A percentile compares a stretch with the other conserved stretches of the same genome.
These are phyloP conservation scores for Phytophthora europaea DNA, from an alignment of 352 stramenopile genomes.

Conservation along the genomic window DNA sequence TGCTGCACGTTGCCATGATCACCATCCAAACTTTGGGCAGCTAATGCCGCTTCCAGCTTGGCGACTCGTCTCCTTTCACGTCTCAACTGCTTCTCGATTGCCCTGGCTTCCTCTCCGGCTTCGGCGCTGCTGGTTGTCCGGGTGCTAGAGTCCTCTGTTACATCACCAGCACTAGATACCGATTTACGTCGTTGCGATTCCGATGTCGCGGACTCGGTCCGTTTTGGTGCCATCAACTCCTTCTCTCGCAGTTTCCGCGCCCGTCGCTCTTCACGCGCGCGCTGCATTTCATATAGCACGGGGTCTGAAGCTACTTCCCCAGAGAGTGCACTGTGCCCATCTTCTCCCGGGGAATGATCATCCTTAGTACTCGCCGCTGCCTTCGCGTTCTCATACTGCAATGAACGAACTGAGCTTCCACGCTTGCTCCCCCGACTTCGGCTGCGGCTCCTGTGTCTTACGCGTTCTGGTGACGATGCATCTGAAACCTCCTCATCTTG, in stretches of 20 bases:
- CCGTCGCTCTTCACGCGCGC: conserved; percentile 27
- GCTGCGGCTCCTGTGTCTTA: conserved; percentile 17
- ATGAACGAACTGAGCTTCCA: conserved; percentile 3
- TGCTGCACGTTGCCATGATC: conserved; percentile 2
- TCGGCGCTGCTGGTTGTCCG: conserved; percentile 24
- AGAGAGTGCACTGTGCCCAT: not conserved
- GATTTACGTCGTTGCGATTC: conserved; percentile 23
- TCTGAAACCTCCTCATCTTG: conserved; percentile 17
- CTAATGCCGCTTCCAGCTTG: conserved; percentile 50
- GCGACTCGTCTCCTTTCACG: conserved; percentile 46
- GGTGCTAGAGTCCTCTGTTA: conserved; percentile 13
- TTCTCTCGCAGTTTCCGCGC: conserved; percentile 32
- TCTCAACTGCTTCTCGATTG: conserved; percentile 42
- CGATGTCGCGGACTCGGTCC: conserved; percentile 15
- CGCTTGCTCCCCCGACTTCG: conserved; percentile 26
- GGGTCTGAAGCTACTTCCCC: not conserved
- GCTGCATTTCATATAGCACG: conserved; percentile 27
- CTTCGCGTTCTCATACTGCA: not conserved
- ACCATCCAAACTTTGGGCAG: conserved; percentile 39
- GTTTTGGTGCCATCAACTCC: conserved; percentile 20
- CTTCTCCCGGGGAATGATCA: conserved; percentile 6
- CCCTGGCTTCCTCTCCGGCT: conserved; percentile 29
- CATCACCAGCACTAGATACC: conserved; percentile 7
- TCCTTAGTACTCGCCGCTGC: conserved; percentile 11
- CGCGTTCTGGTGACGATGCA: conserved; percentile 15